These are phyloP conservation scores for Phoenix dactylifera DNA, from an alignment of 176 grass and related monocot species.

Conservation along the genomic window DNA sequence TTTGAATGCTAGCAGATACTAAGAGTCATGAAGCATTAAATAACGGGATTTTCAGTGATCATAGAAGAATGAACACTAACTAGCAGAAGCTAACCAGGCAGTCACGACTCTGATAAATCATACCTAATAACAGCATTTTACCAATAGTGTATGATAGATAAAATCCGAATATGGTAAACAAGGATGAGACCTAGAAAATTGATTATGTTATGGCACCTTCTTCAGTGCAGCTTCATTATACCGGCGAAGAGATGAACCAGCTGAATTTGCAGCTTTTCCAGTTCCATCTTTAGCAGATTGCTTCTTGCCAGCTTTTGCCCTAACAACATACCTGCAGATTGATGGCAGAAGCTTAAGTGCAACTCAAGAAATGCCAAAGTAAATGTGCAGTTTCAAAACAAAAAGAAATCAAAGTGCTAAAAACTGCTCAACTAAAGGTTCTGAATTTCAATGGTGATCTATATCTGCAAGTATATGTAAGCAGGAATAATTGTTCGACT, in stretches of 20 bases:
- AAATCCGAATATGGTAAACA: no score
- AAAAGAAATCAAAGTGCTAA: not conserved
- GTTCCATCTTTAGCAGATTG: slow-evolving; percentile 95
- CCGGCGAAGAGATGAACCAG: slow-evolving; percentile 75
- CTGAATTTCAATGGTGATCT: no score
- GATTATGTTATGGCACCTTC: slow-evolving; percentile 32
- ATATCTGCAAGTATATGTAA: no score
- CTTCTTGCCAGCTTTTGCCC: slow-evolving; percentile 90
- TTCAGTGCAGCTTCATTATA: slow-evolving; percentile 90
- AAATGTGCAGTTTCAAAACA: not conserved
- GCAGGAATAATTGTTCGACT: no score
- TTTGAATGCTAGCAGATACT: no score
- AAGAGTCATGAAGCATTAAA: no score
- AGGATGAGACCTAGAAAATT: not conserved
- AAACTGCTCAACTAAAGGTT: not conserved
- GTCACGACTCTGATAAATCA: no score
- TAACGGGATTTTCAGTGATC: no score
- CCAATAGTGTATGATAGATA: no score
- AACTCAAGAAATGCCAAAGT: not conserved
- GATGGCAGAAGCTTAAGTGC: not conserved
- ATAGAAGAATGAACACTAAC: no score
- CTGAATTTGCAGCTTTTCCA: slow-evolving; percentile 84
- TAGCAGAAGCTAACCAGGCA: no score
- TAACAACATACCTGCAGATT: slow-evolving; percentile 81
- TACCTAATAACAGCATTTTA: no score